phyloP scores from a whole-genome alignment of 352 stramenopile species.

The Globisporangium lucens region DNA sequence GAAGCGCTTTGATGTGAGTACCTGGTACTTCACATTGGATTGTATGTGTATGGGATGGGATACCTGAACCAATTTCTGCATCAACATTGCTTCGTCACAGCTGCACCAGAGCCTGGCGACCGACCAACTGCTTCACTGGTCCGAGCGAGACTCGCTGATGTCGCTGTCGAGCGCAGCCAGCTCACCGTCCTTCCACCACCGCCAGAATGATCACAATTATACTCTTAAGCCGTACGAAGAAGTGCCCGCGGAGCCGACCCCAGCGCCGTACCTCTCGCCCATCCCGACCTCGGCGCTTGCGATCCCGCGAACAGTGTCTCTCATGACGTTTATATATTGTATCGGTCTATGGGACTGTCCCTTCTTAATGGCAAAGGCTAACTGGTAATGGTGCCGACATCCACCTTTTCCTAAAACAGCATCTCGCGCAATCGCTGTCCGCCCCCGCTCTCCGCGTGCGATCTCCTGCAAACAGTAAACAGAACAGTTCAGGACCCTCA shows the following conservation, averaged over 20 bases:
- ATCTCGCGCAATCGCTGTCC: slow-evolving; percentile 35
- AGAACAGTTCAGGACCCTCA: background rate
- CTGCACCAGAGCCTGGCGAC: slow-evolving; percentile 58
- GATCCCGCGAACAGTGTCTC: slow-evolving; percentile 39
- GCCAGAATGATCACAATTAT: slow-evolving; percentile 4
- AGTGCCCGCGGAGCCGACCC: slow-evolving; percentile 36
- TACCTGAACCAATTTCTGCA: too few species aligned
- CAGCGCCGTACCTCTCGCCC: slow-evolving; percentile 31
- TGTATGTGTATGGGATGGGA: too few species aligned
- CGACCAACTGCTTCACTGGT: slow-evolving; percentile 40
- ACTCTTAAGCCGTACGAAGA: slow-evolving; percentile 30
- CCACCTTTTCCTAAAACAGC: slow-evolving; percentile 14
- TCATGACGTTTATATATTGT: background rate
- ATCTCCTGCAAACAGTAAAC: slow-evolving; percentile 13
- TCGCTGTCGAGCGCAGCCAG: slow-evolving; percentile 7
- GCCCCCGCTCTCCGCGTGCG: slow-evolving; percentile 41
- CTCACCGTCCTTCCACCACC: slow-evolving; percentile 19
- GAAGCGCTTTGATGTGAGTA: slow-evolving; percentile 48
- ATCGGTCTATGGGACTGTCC: too few species aligned
- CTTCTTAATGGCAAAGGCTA: background rate
- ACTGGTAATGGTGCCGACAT: too few species aligned
- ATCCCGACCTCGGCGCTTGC: slow-evolving; percentile 29
- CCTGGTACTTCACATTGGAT: too few species aligned
- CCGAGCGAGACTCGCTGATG: slow-evolving; percentile 3
- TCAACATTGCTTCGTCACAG: slow-evolving; percentile 15